These are phyloP conservation scores for Niebla homalea DNA, from an alignment of 495 filamentous ascomycete genomes.

Conservation along the genomic window DNA sequence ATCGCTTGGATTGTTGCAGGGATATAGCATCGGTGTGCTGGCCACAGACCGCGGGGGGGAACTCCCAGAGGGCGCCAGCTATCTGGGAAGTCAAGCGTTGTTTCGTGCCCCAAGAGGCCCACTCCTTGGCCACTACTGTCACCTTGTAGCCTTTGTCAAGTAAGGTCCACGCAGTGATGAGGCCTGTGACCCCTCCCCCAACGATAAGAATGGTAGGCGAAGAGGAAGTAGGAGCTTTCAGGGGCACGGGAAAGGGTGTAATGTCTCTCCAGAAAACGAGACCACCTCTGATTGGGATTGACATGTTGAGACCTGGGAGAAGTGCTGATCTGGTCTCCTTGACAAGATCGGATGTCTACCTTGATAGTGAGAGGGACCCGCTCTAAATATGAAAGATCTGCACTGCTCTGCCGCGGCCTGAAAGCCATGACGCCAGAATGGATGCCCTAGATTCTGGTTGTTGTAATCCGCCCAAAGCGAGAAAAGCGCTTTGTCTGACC, in stretches of 20 bases:
- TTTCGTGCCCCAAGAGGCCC: conserved; percentile 21
- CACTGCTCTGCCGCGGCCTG: too few species aligned
- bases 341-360: too few species aligned
- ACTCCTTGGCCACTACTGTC: conserved; percentile 33
- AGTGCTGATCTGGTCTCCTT: too few species aligned
- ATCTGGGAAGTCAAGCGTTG: conserved; percentile 37
- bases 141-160: conserved; percentile 37
- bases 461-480: too few species aligned
- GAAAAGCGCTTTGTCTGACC: too few species aligned
- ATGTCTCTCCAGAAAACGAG: conserved; percentile 3
- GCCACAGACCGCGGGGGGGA: conserved; percentile 35
- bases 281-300: too few species aligned
- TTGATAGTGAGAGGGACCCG: too few species aligned
- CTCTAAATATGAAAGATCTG: too few species aligned
- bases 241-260: not conserved
- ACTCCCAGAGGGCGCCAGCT: conserved; percentile 39
- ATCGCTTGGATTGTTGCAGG: conserved; percentile 27
- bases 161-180: conserved; percentile 32
- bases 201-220: conserved; percentile 22
- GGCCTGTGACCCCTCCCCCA: conserved; percentile 34
- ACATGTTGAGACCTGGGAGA: too few species aligned
- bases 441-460: too few species aligned
- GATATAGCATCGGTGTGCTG: conserved; percentile 30
- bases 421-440: too few species aligned
- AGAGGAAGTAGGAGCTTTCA: not conserved